Conservation (phyloP, 2,329 filamentous ascomycete species). For the Penicillium sp. region DNA sequence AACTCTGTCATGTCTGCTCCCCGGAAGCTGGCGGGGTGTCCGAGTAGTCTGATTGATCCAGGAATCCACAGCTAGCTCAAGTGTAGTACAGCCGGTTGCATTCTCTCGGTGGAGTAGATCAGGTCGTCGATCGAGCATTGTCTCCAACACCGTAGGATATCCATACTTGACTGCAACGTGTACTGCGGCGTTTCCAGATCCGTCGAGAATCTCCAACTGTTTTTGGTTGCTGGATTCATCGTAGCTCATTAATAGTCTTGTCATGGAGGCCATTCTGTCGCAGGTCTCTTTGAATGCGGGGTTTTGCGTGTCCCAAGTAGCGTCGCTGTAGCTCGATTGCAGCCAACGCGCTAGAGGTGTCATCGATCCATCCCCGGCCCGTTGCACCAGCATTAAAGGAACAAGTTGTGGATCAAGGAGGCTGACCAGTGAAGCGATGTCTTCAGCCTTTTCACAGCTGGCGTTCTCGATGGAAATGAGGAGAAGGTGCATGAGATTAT, state of each 20-base stretch:
- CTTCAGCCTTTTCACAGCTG: constrained; percentile 33
- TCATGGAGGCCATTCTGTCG: constrained; percentile 31
- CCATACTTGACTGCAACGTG: constrained; percentile 45
- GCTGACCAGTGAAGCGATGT: constrained; percentile 61
- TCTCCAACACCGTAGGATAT: constrained; percentile 57
- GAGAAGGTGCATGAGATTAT: constrained; percentile 70
- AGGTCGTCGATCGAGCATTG: constrained; percentile 55
- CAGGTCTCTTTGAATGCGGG: background rate
- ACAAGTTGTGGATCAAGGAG: constrained; percentile 57
- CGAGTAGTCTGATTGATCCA: constrained; percentile 29
- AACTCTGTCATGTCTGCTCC: background rate
- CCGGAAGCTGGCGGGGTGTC: constrained; percentile 1
- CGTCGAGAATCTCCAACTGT: constrained; percentile 48
- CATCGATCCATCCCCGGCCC: constrained; percentile 28
- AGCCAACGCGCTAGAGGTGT: constrained; percentile 63
- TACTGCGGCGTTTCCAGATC: constrained; percentile 45
- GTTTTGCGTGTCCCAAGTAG: background rate
- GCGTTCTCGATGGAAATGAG: constrained; percentile 29
- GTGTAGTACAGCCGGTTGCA: constrained; percentile 71
- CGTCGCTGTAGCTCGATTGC: constrained; percentile 11
- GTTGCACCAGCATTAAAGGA: constrained; percentile 32
- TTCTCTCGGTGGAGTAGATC: constrained; percentile 70
- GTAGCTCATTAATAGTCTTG: constrained; percentile 53
- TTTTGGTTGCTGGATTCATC: constrained; percentile 53
- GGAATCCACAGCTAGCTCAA: constrained; percentile 50